Evolutionary conservation across 371 early-diverging fungal species (phyloP).

Genomic region (Cokeromyces recurvatus): DNA sequence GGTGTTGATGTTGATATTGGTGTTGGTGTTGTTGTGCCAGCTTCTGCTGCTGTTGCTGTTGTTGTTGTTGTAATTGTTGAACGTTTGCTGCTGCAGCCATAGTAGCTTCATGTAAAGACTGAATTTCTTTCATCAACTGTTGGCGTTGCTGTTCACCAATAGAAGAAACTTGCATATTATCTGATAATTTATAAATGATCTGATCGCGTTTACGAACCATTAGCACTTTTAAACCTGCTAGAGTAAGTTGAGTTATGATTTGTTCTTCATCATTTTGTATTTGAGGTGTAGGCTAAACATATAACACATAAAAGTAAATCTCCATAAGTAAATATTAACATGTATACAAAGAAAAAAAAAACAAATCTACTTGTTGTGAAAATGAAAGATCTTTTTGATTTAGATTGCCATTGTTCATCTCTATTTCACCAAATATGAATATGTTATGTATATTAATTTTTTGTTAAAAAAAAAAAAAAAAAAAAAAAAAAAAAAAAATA

Average conservation of each 20-base stretch:
- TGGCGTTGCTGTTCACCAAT: conserved; percentile 48
- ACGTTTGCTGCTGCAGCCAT: conserved; percentile 41
- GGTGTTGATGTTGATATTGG: no score
- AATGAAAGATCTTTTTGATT: conserved; percentile 6
- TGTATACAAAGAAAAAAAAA: neutral
- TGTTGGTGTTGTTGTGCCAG: conserved; percentile 5
- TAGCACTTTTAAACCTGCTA: conserved; percentile 56
- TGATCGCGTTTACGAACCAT: conserved; percentile 59
- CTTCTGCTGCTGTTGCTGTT: no score
- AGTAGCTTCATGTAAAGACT: conserved; percentile 48
- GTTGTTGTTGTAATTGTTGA: conserved; percentile 9
- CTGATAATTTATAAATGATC: conserved; percentile 59
- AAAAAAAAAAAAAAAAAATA: no score
- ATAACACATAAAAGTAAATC: neutral
- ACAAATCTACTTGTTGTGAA: conserved; percentile 5
- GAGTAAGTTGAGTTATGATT: conserved; percentile 48
- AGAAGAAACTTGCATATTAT: conserved; percentile 53
- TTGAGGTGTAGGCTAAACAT: neutral
- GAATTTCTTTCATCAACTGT: conserved; percentile 47
- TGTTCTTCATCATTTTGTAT: conserved; percentile 31
- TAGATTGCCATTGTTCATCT: neutral
- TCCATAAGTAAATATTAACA: no score
- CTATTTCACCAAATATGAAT: no score
- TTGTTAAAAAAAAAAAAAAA: no score
- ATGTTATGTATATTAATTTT: no score